A percentile compares a stretch with the other conserved stretches of the same genome.
These are phyloP conservation scores for Lanmaoa pseudosensibilis DNA, from an alignment of 768 basidiomycete genomes.

Conservation along the genomic window DNA sequence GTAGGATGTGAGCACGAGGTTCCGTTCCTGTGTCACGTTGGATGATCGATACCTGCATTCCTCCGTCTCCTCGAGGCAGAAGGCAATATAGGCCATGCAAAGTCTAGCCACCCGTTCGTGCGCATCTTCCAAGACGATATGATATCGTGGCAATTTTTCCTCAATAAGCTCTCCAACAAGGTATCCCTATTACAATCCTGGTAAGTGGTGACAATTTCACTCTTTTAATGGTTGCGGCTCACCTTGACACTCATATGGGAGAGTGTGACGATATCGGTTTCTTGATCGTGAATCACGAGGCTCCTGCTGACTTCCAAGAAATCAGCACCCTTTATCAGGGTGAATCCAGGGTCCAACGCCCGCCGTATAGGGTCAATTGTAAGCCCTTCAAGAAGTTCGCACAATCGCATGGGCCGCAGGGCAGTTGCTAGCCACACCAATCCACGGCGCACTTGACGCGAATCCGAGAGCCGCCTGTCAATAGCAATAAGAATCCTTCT, in stretches of 20 bases:
- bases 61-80: slow-evolving; percentile 8
- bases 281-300: slow-evolving; percentile 8
- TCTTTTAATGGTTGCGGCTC: background rate
- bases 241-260: slow-evolving; percentile 24
- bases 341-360: slow-evolving; percentile 1
- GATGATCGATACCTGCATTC: background rate
- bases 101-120: slow-evolving; percentile 7
- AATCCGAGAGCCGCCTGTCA: background rate
- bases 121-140: slow-evolving; percentile 5
- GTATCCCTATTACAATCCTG: slow-evolving; percentile 6
- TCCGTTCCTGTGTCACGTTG: background rate
- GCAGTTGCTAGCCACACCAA: slow-evolving; percentile 14
- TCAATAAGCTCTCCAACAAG: slow-evolving; percentile 7
- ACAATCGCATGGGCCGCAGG: slow-evolving; percentile 6
- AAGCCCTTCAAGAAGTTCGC: slow-evolving; percentile 10
- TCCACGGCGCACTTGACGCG: background rate
- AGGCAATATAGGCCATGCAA: slow-evolving; percentile 8
- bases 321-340: background rate
- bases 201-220: background rate
- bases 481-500: slow-evolving; percentile 14
- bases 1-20: background rate
- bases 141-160: background rate
- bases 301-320: slow-evolving; percentile 5
- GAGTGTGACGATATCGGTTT: slow-evolving; percentile 9
- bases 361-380: background rate